A percentile compares a stretch with the other conserved stretches of the same genome.
Conservation (phyloP, 2,329 filamentous ascomycete species). For the Blumeria graminis region DNA sequence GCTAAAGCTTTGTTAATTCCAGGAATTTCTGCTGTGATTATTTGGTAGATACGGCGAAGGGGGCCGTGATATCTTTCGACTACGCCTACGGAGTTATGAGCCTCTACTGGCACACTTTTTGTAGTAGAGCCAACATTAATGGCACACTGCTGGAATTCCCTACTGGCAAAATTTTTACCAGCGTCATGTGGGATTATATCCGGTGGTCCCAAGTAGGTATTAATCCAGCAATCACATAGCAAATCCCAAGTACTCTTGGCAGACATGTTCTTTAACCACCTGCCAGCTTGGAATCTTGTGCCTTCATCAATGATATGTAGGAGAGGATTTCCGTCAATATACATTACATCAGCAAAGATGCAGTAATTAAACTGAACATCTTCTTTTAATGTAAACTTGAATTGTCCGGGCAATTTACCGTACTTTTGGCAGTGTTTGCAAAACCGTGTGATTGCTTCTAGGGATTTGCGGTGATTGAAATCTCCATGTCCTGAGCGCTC, state of each 20-base stretch:
- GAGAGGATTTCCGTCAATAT: not conserved
- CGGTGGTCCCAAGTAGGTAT: not conserved
- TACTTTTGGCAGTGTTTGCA: not conserved
- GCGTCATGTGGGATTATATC: not conserved
- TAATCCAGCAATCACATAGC: not conserved
- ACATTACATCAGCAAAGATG: conserved; percentile 2
- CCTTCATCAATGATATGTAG: conserved; percentile 3
- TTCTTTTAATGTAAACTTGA: not conserved
- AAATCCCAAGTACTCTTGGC: not conserved
- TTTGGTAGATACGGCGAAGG: not conserved
- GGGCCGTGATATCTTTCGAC: not conserved
- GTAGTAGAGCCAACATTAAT: not conserved
- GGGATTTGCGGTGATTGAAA: not conserved
- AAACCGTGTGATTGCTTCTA: not conserved
- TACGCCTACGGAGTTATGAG: not conserved
- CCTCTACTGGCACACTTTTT: not conserved
- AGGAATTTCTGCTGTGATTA: not conserved
- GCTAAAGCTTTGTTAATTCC: not conserved
- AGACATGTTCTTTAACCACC: conserved; percentile 1
- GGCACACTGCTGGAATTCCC: not conserved
- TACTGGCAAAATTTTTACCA: not conserved
- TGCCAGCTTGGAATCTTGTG: conserved; percentile 2
- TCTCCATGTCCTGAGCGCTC: not conserved
- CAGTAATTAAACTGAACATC: conserved; percentile 1
- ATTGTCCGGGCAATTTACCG: not conserved